Evolutionary conservation across 129 eudicot species (phyloP).

Genomic region (Flaveria bidentis): DNA sequence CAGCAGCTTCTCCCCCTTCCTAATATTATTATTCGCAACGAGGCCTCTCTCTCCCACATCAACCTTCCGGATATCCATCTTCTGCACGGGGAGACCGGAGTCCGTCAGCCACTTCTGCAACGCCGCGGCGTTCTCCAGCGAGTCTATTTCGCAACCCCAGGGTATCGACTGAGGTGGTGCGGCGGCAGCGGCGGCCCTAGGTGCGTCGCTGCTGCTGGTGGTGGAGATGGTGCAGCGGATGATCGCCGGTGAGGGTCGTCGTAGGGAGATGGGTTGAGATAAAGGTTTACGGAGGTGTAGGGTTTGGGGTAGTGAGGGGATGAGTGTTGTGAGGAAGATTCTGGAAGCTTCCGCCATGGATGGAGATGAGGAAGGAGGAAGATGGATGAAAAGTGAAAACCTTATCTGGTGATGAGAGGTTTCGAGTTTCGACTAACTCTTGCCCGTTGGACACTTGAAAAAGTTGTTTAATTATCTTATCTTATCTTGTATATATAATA

Average conservation of each 20-base stretch:
- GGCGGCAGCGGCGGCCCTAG: slow-evolving; percentile 22
- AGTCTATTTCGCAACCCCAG: slow-evolving; percentile 92
- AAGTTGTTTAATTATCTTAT: too few relatives aligned
- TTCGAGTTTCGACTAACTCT: slow-evolving; percentile 26
- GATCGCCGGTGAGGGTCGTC: slow-evolving; percentile 22
- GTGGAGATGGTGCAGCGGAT: slow-evolving; percentile 60
- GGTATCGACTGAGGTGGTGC: slow-evolving; percentile 33
- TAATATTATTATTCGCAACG: slow-evolving; percentile 71
- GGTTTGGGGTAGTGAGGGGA: slow-evolving; percentile 46
- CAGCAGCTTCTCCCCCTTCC: slow-evolving; percentile 82
- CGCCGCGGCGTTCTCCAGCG: slow-evolving; percentile 73
- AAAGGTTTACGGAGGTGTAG: slow-evolving; percentile 26
- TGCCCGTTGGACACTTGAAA: neutral
- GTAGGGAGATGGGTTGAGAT: slow-evolving; percentile 27
- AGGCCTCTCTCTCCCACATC: slow-evolving; percentile 94
- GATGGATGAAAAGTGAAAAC: slow-evolving; percentile 23
- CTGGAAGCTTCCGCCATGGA: slow-evolving; percentile 67
- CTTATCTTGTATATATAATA: too few relatives aligned
- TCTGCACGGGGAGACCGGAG: slow-evolving; percentile 79
- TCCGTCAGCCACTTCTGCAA: slow-evolving; percentile 76
- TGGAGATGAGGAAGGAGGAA: neutral
- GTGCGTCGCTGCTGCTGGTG: slow-evolving; percentile 34
- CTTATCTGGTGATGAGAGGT: slow-evolving; percentile 39
- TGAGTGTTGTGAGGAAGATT: slow-evolving; percentile 46
- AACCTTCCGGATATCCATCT: slow-evolving; percentile 77